These are phyloP conservation scores for Saccharum spontaneum DNA, from an alignment of 176 grass and related monocot species.

Conservation along the genomic window DNA sequence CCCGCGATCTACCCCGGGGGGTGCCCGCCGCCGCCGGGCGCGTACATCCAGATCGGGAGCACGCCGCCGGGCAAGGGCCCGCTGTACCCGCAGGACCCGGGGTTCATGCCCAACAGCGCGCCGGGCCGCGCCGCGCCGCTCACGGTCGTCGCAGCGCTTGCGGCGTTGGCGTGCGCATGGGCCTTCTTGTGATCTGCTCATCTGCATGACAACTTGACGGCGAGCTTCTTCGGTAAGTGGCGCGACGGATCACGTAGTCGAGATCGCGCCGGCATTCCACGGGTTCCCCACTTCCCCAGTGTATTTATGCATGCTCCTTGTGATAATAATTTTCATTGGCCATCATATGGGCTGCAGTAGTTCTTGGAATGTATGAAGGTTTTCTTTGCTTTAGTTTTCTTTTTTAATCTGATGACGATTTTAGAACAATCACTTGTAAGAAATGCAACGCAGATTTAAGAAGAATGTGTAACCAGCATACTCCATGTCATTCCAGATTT, in stretches of 20 bases:
- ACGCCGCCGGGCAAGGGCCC: conserved; percentile 36
- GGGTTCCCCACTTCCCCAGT: background rate
- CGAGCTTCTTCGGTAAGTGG: conserved; percentile 1
- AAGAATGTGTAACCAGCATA: conserved; percentile 14
- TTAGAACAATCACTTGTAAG: conserved; percentile 38
- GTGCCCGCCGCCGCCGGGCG: conserved; percentile 49
- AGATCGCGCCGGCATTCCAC: conserved; percentile 6
- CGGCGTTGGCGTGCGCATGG: conserved; percentile 7
- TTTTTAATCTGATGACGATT: background rate
- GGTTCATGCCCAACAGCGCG: conserved; percentile 48
- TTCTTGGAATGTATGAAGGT: conserved; percentile 18
- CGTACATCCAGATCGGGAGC: conserved; percentile 40
- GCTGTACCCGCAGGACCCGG: conserved; percentile 57
- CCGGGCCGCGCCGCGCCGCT: conserved; percentile 8
- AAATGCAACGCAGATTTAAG: conserved; percentile 23
- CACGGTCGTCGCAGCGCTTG: background rate
- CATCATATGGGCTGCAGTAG: background rate
- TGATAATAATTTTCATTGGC: conserved; percentile 4
- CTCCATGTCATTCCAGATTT: background rate
- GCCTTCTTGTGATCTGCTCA: conserved; percentile 5
- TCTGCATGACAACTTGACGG: background rate
- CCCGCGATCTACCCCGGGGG: conserved; percentile 33
- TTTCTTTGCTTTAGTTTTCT: background rate
- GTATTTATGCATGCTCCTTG: conserved; percentile 26
- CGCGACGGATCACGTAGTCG: background rate